Conservation (phyloP, 2,329 filamentous ascomycete genomes). For the Alternaria incomplexa region DNA sequence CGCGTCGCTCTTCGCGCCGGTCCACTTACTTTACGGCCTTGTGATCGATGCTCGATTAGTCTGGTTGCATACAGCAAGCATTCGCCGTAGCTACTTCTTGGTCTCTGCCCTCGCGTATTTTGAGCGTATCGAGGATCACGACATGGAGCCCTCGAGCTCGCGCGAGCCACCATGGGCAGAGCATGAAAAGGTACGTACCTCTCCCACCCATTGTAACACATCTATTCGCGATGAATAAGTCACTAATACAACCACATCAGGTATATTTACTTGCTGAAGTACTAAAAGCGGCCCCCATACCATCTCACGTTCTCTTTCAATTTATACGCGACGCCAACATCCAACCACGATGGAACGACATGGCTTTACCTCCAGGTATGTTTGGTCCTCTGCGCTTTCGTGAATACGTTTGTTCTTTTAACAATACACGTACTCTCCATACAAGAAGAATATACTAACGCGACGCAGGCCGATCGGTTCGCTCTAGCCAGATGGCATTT, state of each 20-base stretch:
- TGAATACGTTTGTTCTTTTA: neutral
- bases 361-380: conserved; percentile 58
- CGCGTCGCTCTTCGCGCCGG: conserved; percentile 38
- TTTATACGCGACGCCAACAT: conserved; percentile 53
- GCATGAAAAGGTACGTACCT: conserved; percentile 54
- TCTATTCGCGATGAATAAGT: neutral
- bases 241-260: conserved; percentile 20
- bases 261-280: conserved; percentile 59
- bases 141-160: conserved; percentile 47
- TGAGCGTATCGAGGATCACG: conserved; percentile 22
- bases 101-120: conserved; percentile 31
- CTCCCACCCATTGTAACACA: conserved; percentile 2
- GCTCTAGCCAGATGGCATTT: conserved; percentile 46
- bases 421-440: neutral
- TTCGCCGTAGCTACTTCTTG: conserved; percentile 40
- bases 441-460: conserved; percentile 9
- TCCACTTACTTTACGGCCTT: conserved; percentile 42
- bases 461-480: conserved; percentile 44
- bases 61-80: conserved; percentile 39
- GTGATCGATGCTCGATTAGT: conserved; percentile 46
- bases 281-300: conserved; percentile 55
- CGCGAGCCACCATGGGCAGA: conserved; percentile 53
- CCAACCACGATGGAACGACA: conserved; percentile 57
- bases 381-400: neutral
- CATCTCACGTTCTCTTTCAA: conserved; percentile 52